Evolutionary conservation across 805 yeast genomes (phyloP), one percentile per base, ranked within the genome.

Genomic region (Candida awuae): DNA sequence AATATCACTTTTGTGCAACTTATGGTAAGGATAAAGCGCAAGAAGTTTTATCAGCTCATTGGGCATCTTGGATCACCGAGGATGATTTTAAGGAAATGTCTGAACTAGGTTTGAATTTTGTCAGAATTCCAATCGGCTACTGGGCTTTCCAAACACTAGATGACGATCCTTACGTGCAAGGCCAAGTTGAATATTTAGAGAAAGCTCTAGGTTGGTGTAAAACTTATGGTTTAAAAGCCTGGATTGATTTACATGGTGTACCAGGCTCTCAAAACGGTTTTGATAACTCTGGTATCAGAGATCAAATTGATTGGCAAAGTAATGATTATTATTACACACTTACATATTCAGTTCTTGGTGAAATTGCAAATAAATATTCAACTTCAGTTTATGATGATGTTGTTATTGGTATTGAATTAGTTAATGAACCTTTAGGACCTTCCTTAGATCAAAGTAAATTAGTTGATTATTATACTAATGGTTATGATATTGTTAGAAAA

Each of bases 211-310:
- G 56, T 14, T 90, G 96, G 96, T 76, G 84, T 31, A 59, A 73
- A 35, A 63, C 66, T 14, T 54, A 77, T 47, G 71, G 68, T 29
- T 55, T 88, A 46, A 78, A 79, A 55, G 94, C 77, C 18, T 86
- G 95, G 96, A 71, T 88, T 32, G 97, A 90, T 59, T 62, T 88
- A 53, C 97, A 88, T 58, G 97, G 97, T 46, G 94, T 83, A n/a
- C 94, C 95, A 25, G 97, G 96, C 17, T 83, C 95, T 17, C 97
- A 88, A 61, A 88, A 88, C 58, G 97, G 97, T 12, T 90, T 86
- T 54, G 97, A 88, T 61, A 88, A 88, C 66, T 84, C 95, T 8
- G 97, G 97, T 20, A 64, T 74, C 46, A 73, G 95, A 52, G 96
- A 81, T 55, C 29, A 51, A 2, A 16, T 67, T 34, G 59, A 59